Base-by-base conservation (phyloP, 805 yeast species). In the Ogataea methylovora region DNA sequence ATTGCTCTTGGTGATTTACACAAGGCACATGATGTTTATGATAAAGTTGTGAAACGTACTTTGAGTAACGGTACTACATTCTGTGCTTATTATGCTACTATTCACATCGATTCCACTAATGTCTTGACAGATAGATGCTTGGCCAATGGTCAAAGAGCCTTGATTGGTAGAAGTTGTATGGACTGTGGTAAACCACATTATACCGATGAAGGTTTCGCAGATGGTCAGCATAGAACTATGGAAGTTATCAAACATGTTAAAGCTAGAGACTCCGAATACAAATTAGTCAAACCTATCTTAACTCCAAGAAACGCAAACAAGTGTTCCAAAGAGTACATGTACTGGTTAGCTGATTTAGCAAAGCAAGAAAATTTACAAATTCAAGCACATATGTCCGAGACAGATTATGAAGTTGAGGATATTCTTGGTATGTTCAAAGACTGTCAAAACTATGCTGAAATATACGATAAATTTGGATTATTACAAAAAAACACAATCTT, bases 251-350 rank as follows among this genome's bases (percentile, higher is more conserved):
- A 71, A 8, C 78, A 80, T 49, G 65, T 85, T 24, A 49, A 57
- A 13, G 41, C 55, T 5, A 58, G 74, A 32, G 84, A 81, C 40
- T 79, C 84, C 2, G 41, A 45, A 0, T 63, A 68, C 24, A 69
- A 71, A 14, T 41, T 64, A 3, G 69, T 90, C 12, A 62, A 69
- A 33, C 95, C 97, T 0, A 77, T 88, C 11, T 45, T 90, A 9
- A 90, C 97, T 2, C 97, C 98, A 8, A 63, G 98, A 38, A 90
- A 90, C 63, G 97, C 97, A 0, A 95, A 95, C 2, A 73, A 84
- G 14, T 90, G 97, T 51, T 67, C 85, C 4, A 60, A 72, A 17
- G 70, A 73, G 32, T 61, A 85, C 25, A 60, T 90, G 62, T 49
- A 51, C 7, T 67, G 74, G 66, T 63, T 88, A 35, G 94, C 94